These are phyloP conservation scores for Moesziomyces sp. DNA, from an alignment of 1,284 basidiomycete genomes.

Conservation along the genomic window DNA sequence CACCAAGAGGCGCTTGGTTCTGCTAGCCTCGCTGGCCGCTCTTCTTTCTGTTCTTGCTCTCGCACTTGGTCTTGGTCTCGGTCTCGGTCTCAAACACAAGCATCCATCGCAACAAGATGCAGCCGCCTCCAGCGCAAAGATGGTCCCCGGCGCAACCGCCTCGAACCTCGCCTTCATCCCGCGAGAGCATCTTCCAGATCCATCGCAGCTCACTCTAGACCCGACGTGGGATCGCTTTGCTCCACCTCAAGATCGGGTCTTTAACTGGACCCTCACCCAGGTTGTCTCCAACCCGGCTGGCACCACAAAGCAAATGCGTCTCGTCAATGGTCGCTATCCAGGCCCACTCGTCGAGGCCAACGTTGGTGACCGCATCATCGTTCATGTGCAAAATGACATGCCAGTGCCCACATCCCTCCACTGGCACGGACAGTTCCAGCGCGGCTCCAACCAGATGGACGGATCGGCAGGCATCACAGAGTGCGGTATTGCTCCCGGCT, in stretches of 20 bases:
- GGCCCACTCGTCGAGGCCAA: constrained; percentile 56
- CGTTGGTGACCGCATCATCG: constrained; percentile 56
- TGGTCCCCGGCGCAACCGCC: constrained; percentile 25
- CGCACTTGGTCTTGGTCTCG: constrained; percentile 69
- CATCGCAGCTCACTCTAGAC: constrained; percentile 41
- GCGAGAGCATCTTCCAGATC: constrained; percentile 25
- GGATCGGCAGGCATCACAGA: constrained; percentile 60
- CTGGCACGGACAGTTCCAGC: constrained; percentile 64
- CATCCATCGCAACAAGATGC: constrained; percentile 27
- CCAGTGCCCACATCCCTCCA: constrained; percentile 46
- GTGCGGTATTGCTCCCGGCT: constrained; percentile 61
- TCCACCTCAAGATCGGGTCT: constrained; percentile 45
- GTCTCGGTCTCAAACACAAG: constrained; percentile 67
- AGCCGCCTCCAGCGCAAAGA: constrained; percentile 3
- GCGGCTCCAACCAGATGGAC: constrained; percentile 58
- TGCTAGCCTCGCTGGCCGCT: constrained; percentile 1
- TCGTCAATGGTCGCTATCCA: constrained; percentile 54
- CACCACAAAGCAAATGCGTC: constrained; percentile 48
- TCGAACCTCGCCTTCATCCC: constrained; percentile 53
- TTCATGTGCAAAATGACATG: constrained; percentile 55
- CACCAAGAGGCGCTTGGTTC: constrained; percentile 1
- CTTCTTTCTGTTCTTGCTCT: constrained; percentile 65
- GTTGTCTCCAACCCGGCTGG: constrained; percentile 51
- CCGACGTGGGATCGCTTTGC: constrained; percentile 49
- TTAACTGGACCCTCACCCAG: constrained; percentile 51